phyloP scores from a whole-genome alignment of 1,284 basidiomycete genomes.

The Malassezia slooffiae region DNA sequence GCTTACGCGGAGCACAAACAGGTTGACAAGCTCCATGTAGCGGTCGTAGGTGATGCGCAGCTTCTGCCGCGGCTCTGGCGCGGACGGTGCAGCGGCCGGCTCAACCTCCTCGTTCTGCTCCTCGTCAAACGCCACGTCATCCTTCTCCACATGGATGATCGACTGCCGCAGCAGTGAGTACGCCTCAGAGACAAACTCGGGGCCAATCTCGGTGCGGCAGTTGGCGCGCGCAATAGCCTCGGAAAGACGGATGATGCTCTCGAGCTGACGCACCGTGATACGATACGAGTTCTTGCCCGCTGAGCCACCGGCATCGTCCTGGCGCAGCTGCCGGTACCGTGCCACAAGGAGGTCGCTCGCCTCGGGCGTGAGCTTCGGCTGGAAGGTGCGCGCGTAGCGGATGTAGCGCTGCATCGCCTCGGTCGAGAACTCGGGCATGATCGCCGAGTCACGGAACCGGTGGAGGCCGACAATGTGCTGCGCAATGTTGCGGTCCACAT shows the following conservation, averaged over 20 bases:
- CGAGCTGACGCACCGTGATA: constrained; percentile 89
- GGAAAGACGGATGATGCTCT: constrained; percentile 91
- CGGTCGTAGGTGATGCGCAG: constrained; percentile 80
- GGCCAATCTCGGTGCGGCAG: constrained; percentile 66
- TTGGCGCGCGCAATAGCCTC: constrained; percentile 96
- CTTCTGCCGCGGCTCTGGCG: neutral
- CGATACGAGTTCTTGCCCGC: constrained; percentile 82
- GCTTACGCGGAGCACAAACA: constrained; percentile 72
- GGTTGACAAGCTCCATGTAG: constrained; percentile 78
- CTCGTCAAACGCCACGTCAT: constrained; percentile 94
- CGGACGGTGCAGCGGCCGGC: neutral
- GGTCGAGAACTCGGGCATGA: constrained; percentile 90
- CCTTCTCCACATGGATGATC: constrained; percentile 98
- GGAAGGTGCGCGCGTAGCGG: constrained; percentile 88
- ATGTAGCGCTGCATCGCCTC: constrained; percentile 94
- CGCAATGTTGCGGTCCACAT: constrained; percentile 83
- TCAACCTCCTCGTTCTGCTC: constrained; percentile 49
- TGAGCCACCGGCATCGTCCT: constrained; percentile 62
- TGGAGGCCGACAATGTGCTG: constrained; percentile 97
- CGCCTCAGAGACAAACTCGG: constrained; percentile 87
- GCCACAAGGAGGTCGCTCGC: constrained; percentile 87
- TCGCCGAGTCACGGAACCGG: constrained; percentile 84
- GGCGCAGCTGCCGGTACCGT: constrained; percentile 82
- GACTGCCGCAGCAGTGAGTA: constrained; percentile 86
- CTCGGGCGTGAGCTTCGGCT: constrained; percentile 69